Conservation (phyloP, 176 grass and related monocot species). For the Aegilops bicornis region DNA sequence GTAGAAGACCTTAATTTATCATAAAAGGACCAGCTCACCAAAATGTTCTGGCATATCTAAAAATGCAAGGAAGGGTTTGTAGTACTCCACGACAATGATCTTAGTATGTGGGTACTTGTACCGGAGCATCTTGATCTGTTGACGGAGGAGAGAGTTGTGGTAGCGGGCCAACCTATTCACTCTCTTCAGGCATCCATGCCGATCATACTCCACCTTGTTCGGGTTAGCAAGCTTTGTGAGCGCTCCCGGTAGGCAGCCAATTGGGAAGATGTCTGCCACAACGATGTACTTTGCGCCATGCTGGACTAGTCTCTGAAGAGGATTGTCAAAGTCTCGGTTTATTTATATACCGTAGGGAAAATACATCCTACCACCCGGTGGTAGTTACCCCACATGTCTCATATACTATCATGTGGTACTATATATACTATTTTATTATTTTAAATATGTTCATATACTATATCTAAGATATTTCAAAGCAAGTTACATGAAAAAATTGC, state of each 20-base stretch:
- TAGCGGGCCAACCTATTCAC: conserved; percentile 19
- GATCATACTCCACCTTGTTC: conserved; percentile 19
- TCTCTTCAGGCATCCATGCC: conserved; percentile 31
- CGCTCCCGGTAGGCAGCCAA: conserved; percentile 21
- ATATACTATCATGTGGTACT: no score
- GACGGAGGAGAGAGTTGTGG: conserved; percentile 32
- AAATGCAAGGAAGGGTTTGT: conserved; percentile 20
- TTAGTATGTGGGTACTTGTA: background rate
- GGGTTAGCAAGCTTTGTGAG: background rate
- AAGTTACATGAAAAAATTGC: no score
- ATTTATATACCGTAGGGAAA: no score
- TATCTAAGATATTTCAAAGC: no score
- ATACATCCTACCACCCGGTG: no score
- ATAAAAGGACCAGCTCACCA: conserved; percentile 2
- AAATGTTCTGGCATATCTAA: conserved; percentile 16
- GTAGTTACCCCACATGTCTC: no score
- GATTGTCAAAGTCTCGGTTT: background rate
- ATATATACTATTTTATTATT: no score
- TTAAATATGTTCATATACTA: no score
- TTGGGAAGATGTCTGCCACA: conserved; percentile 28
- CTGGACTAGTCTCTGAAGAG: background rate
- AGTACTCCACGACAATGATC: conserved; percentile 25
- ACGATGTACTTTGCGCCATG: conserved; percentile 32
- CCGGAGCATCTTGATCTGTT: background rate
- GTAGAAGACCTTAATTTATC: background rate